Conservation (phyloP, 2,329 filamentous ascomycete genomes). For the Westerdykella aurantiaca region DNA sequence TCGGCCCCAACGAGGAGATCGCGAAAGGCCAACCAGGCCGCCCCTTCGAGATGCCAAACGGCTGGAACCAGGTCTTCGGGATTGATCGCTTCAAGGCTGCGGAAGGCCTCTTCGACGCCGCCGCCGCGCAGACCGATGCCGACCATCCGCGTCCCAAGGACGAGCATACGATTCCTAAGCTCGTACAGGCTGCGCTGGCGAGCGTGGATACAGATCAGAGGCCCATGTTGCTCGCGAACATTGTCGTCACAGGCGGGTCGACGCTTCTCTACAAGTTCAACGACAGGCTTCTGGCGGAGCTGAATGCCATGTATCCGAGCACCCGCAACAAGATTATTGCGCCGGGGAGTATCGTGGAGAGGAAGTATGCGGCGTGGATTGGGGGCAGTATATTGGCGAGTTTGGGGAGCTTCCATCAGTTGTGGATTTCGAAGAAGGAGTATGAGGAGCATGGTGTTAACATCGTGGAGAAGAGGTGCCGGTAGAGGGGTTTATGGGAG, state of each 20-base stretch:
- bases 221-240: conserved; percentile 75
- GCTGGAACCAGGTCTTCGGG: conserved; percentile 91
- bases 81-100: conserved; percentile 78
- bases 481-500: conserved; percentile 45
- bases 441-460: conserved; percentile 89
- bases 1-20: conserved; percentile 63
- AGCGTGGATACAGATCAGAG: conserved; percentile 86
- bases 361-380: conserved; percentile 91
- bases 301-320: conserved; percentile 75
- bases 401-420: conserved; percentile 95
- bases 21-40: conserved; percentile 68
- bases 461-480: conserved; percentile 95
- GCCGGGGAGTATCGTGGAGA: conserved; percentile 76
- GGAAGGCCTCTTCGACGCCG: conserved; percentile 88
- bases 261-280: conserved; percentile 87
- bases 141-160: conserved; percentile 55
- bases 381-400: conserved; percentile 93
- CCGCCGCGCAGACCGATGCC: conserved; percentile 57
- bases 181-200: conserved; percentile 71
- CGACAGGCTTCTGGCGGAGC: conserved; percentile 80
- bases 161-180: conserved; percentile 73
- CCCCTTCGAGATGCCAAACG: conserved; percentile 95
- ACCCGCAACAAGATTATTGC: conserved; percentile 84
- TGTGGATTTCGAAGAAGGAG: conserved; percentile 98
- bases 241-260: conserved; percentile 86